Evolutionary conservation across 2,329 filamentous ascomycete genomes (phyloP).

Genomic region (Volutella citrinella): DNA sequence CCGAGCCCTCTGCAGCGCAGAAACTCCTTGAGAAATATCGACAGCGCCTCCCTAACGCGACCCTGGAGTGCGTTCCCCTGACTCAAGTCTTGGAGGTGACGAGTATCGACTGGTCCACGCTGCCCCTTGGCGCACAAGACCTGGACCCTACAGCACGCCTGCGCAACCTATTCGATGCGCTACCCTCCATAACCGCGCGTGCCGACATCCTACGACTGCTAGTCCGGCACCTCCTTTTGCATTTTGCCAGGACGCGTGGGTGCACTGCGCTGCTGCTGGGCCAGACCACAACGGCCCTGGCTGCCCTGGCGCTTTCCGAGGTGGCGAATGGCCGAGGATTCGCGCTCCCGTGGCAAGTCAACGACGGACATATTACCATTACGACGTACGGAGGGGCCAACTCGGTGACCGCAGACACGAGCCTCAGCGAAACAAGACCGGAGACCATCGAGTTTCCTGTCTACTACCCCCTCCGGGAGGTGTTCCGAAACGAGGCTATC

Average conservation of each 20-base stretch:
- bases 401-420: slow-evolving; percentile 16
- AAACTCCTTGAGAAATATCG: slow-evolving; percentile 52
- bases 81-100: slow-evolving; percentile 54
- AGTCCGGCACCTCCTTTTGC: slow-evolving; percentile 67
- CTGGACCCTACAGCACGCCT: slow-evolving; percentile 43
- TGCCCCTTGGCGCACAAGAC: slow-evolving; percentile 30
- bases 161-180: slow-evolving; percentile 51
- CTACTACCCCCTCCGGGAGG: slow-evolving; percentile 80
- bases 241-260: slow-evolving; percentile 54
- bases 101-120: slow-evolving; percentile 51
- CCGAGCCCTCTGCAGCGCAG: slow-evolving; percentile 30
- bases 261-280: slow-evolving; percentile 78
- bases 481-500: slow-evolving; percentile 76
- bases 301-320: slow-evolving; percentile 80
- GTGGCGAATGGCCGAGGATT: slow-evolving; percentile 90
- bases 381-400: too few species aligned
- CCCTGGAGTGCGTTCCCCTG: slow-evolving; percentile 62
- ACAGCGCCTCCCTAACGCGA: slow-evolving; percentile 62
- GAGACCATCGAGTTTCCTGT: slow-evolving; percentile 39
- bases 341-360: slow-evolving; percentile 75
- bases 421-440: background rate
- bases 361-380: slow-evolving; percentile 61
- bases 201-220: slow-evolving; percentile 72
- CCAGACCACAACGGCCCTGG: slow-evolving; percentile 82
- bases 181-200: slow-evolving; percentile 72